Evolutionary conservation across 2,329 filamentous ascomycete species (phyloP).

Genomic region (Alternaria brassicae): DNA sequence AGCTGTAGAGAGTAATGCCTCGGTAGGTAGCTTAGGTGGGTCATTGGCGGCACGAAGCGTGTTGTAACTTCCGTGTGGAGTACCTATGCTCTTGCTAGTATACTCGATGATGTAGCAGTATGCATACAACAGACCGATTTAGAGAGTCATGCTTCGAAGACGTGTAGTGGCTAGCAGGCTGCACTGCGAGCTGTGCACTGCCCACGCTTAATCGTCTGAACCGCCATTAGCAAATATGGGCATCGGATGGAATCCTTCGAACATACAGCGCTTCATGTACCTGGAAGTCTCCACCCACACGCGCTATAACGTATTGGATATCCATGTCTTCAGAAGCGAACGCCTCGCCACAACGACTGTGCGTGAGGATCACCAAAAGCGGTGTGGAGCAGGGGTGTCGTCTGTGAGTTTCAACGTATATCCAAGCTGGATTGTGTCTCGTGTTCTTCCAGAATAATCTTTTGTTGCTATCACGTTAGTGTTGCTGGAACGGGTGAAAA

Average conservation of each 20-base stretch:
- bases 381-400: background rate
- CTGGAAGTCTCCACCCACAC: background rate
- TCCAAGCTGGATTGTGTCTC: background rate
- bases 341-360: constrained; percentile 4
- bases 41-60: background rate
- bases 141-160: background rate
- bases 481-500: background rate
- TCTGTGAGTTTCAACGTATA: background rate
- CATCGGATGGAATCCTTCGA: background rate
- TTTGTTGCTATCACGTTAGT: background rate
- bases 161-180: background rate
- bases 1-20: background rate
- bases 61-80: background rate
- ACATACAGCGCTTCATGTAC: background rate
- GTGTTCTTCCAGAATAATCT: background rate
- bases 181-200: background rate
- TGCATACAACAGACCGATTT: background rate
- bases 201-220: background rate
- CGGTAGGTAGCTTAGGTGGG: background rate
- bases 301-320: background rate
- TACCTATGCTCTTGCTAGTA: background rate
- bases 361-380: background rate
- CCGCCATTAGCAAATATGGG: background rate
- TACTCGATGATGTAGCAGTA: background rate
- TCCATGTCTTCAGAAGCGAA: background rate